Evolutionary conservation across 305 asterid genomes (phyloP), one percentile per base, ranked within the genome.

Genomic region (Ruellia speciosa): DNA sequence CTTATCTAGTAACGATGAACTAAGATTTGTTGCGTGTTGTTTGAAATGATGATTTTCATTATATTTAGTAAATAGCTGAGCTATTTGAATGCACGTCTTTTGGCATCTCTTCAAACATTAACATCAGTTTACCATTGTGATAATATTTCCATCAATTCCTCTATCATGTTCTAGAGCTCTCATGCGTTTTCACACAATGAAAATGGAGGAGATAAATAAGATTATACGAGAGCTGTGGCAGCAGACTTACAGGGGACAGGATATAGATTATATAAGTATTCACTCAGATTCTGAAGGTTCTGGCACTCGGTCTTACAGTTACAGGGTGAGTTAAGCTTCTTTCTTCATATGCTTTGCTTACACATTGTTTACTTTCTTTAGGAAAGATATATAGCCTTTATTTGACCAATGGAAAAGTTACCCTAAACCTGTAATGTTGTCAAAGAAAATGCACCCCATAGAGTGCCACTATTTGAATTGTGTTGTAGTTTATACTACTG

Each of bases 191-290:
- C 99, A 92, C 78, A 53, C 95, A 34, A 84, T 88, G 94, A 92
- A 92, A 79, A 92, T 92, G 99, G 99, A 92, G 71, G 99, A 92
- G 77, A 92, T 92, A 59, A 92, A 92, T 78, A 92, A 92, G 79
- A 92, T 92, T 56, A 86, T 88, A 60, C 78, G 99, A 78, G 99
- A 92, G 74, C 75, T 92, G 47, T 92, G 99, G 99, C 99, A 92
- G 73, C 99, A 92, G 71, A 92, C 99, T 56, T 92, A 92, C 84
- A 81, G 99, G 81, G 97, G 99, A 41, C 97, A 92, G 73, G 99
- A 92, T 86, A 88, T 92, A 55, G 99, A 92, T 77, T 88, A 82
- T 69, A 86, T 92, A 59, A 69, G 94, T 69, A 92, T 92, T 76
- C 98, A 85, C 71, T 92, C 98, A 56, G 95, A 92, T 69, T 81